A percentile compares a stretch with the other conserved stretches of the same genome.
Evolutionary conservation across 2,329 filamentous ascomycete genomes (phyloP).

Genomic region (Neocucurbitaria cava): DNA sequence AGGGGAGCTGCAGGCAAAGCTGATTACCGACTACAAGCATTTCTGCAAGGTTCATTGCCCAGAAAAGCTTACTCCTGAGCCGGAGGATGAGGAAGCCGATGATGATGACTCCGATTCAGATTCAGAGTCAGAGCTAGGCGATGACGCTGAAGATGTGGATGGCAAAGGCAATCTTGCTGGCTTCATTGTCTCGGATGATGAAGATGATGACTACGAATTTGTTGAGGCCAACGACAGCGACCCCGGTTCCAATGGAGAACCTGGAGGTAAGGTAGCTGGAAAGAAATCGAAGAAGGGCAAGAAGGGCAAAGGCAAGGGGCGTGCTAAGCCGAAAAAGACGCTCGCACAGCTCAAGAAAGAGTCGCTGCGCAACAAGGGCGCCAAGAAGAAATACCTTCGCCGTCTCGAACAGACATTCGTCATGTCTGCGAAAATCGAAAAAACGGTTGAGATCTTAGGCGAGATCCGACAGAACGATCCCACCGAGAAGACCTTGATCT

Average conservation of each 20-base stretch:
- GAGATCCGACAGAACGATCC: constrained; percentile 57
- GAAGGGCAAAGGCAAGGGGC: constrained; percentile 56
- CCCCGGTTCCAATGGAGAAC: constrained; percentile 36
- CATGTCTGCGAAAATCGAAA: constrained; percentile 77
- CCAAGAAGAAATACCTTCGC: constrained; percentile 72
- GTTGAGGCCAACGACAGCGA: constrained; percentile 50
- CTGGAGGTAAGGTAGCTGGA: constrained; percentile 24
- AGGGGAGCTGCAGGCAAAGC: constrained; percentile 68
- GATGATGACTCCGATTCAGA: constrained; percentile 42
- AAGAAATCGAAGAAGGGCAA: constrained; percentile 33
- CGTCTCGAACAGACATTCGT: constrained; percentile 73
- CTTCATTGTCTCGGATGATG: constrained; percentile 64
- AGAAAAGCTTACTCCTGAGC: constrained; percentile 46
- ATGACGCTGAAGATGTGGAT: constrained; percentile 49
- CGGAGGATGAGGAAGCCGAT: constrained; percentile 31
- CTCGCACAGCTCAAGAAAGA: constrained; percentile 73
- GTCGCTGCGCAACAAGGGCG: constrained; percentile 67
- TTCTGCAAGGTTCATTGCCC: constrained; percentile 78
- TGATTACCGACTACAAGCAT: constrained; percentile 74
- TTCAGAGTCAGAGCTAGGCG: constrained; percentile 46
- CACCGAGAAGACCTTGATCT: constrained; percentile 79
- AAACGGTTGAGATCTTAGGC: constrained; percentile 69
- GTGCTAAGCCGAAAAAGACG: constrained; percentile 51
- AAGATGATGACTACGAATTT: constrained; percentile 44
- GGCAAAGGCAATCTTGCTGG: constrained; percentile 51